Base-by-base conservation (phyloP, 371 early-diverging fungal genomes). In the Rhizopus stolonifer region DNA sequence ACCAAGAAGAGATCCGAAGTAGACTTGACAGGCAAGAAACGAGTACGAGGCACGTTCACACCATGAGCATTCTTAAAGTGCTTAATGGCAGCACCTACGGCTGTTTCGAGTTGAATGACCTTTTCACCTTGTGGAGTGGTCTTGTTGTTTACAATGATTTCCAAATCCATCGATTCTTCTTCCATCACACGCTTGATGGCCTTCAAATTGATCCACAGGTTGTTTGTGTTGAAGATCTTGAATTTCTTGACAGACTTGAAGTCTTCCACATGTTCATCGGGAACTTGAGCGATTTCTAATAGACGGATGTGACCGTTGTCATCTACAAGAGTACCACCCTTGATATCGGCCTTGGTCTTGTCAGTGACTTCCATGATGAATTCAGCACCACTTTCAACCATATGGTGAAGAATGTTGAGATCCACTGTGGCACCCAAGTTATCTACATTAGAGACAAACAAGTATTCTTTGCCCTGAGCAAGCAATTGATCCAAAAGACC, bases 221-320 rank as follows among this genome's bases (percentile, higher is more conserved):
- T 98, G 85, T 99, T 99, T 56, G 99, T 99, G 86, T 99, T 99
- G 85, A 99, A 99, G 65, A 99, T 99, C 85, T 97, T 95, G 82
- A 99, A 99, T 81, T 99, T 99, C 71, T 97, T 96, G 73, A 99
- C 87, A 54, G 94, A 93, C 70, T 99, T 99, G 80, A 99, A 99
- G 64, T 99, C 99, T 61, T 95, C 95, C 19, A 96, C 92, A 61
- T 96, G 92, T 58, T 93, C 92, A 40, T 84, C 72, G n/a, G 99
- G 99, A 6, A 99, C 99, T 73, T 99, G 99, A 17, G 99, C 99
- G 67, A 99, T 96, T 81, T 99, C 99, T 36, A 99, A 84, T 29
- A 99, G 85, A 38, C 95, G 90, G 54, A 99, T 87, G 39, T 81
- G 79, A 21, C 95, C 98, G 47, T 98, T 94, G 73, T 99, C 98